Base-by-base conservation (phyloP, 306 rosid genomes). In the Dryas drummondii region DNA sequence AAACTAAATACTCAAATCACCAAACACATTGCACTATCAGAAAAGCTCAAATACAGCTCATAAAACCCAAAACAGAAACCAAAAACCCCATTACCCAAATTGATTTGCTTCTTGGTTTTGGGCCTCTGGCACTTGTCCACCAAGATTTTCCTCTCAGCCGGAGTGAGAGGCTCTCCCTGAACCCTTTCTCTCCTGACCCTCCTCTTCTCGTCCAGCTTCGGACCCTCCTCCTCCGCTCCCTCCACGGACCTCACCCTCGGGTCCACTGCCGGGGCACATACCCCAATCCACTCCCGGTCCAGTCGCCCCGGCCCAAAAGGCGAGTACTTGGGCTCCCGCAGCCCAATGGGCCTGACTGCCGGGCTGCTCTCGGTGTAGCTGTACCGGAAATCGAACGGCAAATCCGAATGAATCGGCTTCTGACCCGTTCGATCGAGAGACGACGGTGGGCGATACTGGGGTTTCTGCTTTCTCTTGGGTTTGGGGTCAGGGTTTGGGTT, bases 341-440 rank as follows among this genome's bases (percentile, higher is more conserved):
- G 88, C 48, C 97, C 97, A 26, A 94, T 88, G 1, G 98, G 93
- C 82, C 98, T 77, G 80, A 81, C 97, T 5, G 60, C 62, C 40
- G 74, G 82, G 80, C 91, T 88, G 79, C 89, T 86, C 82, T 94
- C 97, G 49, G 98, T 94, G 83, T 91, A 88, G 84, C 93, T 94
- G 77, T 78, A 86, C 82, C 86, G 88, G 83, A 94, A 91, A 76
- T 94, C 98, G 52, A 94, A 94, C 15, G 92, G 98, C 59, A 94
- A 74, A 7, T 79, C 42, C 4, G 97, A 90, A 11, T 46, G 91
- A 15, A 64, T 32, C n/a, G 97, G 96, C 79, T 82, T 85, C 9
- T 12, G 75, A 8, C 83, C 90, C 2, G 79, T 50, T 49, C 83
- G 89, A 58, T 88, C 92, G 47, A 94, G 97, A 19, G 97, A 91